Base-by-base conservation (phyloP, 352 stramenopile species). In the Phytophthora europaea region DNA sequence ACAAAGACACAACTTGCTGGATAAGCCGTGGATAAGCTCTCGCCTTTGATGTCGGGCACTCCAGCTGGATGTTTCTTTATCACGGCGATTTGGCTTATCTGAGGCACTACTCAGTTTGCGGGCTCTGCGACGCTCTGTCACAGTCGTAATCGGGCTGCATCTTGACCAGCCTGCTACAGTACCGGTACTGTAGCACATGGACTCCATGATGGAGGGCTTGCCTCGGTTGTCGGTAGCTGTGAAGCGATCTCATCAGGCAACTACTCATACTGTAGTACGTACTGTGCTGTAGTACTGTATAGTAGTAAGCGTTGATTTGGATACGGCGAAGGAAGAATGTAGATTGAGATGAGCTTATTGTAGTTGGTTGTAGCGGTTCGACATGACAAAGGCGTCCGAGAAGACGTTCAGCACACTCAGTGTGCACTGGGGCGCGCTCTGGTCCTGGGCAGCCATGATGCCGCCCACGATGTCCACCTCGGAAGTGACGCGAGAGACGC, bases 381-480 rank as follows among this genome's bases (percentile, higher is more conserved):
- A 74, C 59, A 76, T 67, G 31, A 43, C 38, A 18, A 80, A 80
- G 5, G 56, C 57, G 22, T 79, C 61, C 23, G 64, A 65, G 40
- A 77, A 54, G 47, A 28, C 68, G 23, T 51, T 61, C n/a, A 82
- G 53, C 10, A 78, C 61, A 23, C 53, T 71, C 8, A 82, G 67
- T 38, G 57, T 80, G 60, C 57, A 67, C 28, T 80, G 56, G 4
- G 72, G 67, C 10, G 45, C 57, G 47, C 61, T 75, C n/a, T 74
- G 52, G 48, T 63, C 59, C 53, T 80, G 48, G 2, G 51, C 65
- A 10, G 65, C 69, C 50, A 40, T 48, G 10, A 78, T 47, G 5
- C 76, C 82, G 4, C 65, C 63, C 0, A 88, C 40, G 55, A 84
- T 76, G 60, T 90, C 81, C 47, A 88, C 76, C 43, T 90, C 83